Conservation (phyloP, 2,329 filamentous ascomycete genomes). For the Colletotrichum lini region DNA sequence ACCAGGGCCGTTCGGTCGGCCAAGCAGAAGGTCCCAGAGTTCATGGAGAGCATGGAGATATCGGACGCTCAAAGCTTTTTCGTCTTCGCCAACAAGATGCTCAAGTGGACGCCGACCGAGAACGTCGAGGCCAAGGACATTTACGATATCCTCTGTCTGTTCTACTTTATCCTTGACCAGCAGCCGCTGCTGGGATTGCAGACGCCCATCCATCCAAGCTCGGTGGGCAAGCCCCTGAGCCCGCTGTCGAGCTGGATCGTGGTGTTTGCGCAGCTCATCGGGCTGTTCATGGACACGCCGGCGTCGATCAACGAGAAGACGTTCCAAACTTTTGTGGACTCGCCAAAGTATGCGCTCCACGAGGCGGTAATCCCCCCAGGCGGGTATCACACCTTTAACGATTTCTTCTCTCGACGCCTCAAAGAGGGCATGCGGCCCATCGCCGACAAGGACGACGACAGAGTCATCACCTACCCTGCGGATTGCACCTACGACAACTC, state of each 20-base stretch:
- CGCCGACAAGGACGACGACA: conserved; percentile 46
- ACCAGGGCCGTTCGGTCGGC: conserved; percentile 41
- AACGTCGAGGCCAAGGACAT: conserved; percentile 52
- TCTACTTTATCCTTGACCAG: conserved; percentile 58
- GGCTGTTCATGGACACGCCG: conserved; percentile 52
- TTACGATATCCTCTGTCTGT: conserved; percentile 54
- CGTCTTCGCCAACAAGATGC: conserved; percentile 48
- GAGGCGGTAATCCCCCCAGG: conserved; percentile 51
- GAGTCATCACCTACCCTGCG: conserved; percentile 53
- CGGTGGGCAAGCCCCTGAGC: conserved; percentile 48
- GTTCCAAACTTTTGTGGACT: conserved; percentile 51
- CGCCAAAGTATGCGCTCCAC: conserved; percentile 49
- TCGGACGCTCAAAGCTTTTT: conserved; percentile 45
- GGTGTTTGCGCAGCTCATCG: conserved; percentile 53
- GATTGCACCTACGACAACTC: conserved; percentile 54
- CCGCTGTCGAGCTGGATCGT: conserved; percentile 57
- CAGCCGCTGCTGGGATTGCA: conserved; percentile 44
- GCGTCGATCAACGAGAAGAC: conserved; percentile 51
- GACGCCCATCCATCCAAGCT: conserved; percentile 48
- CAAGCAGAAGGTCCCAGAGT: conserved; percentile 42
- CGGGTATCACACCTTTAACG: conserved; percentile 56
- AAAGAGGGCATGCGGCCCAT: conserved; percentile 53
- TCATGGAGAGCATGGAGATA: conserved; percentile 46
- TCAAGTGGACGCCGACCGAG: conserved; percentile 56
- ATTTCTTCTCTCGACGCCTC: conserved; percentile 56